Evolutionary conservation across 768 basidiomycete genomes (phyloP).

Genomic region (Suillus sp.): DNA sequence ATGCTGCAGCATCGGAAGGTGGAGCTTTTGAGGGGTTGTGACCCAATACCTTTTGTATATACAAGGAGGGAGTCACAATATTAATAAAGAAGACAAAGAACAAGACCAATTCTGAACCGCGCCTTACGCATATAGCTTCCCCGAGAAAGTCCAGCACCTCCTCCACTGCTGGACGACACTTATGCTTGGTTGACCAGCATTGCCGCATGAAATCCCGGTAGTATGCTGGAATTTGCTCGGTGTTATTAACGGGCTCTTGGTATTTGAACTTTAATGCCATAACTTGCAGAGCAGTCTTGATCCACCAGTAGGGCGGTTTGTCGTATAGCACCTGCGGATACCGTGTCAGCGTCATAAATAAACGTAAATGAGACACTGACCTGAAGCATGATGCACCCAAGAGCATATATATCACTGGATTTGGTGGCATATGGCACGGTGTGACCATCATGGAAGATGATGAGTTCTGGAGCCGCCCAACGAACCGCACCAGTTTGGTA

Average conservation of each 20-base stretch:
- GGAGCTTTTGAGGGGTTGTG: no score
- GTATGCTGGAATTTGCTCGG: conserved; percentile 8
- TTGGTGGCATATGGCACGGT: conserved; percentile 12
- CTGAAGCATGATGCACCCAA: no score
- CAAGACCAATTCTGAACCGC: no score
- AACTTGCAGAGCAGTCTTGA: conserved; percentile 26
- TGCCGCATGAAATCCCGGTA: conserved; percentile 22
- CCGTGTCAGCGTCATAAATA: neutral
- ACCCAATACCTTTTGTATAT: no score
- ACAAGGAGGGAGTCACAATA: no score
- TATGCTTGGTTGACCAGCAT: conserved; percentile 29
- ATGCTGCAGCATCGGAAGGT: no score
- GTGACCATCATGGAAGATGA: conserved; percentile 34
- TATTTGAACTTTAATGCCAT: neutral
- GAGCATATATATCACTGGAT: no score
- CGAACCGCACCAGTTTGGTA: conserved; percentile 42
- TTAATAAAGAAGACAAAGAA: no score
- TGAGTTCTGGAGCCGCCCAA: conserved; percentile 49
- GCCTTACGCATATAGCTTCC: no score
- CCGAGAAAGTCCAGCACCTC: conserved; percentile 20
- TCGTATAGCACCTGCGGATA: conserved; percentile 27
- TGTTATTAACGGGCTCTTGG: conserved; percentile 11
- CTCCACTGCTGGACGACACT: conserved; percentile 20
- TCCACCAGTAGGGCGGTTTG: conserved; percentile 25
- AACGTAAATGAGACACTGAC: no score